Conservation (phyloP, 768 basidiomycete genomes). For the Mycena belliarum region DNA sequence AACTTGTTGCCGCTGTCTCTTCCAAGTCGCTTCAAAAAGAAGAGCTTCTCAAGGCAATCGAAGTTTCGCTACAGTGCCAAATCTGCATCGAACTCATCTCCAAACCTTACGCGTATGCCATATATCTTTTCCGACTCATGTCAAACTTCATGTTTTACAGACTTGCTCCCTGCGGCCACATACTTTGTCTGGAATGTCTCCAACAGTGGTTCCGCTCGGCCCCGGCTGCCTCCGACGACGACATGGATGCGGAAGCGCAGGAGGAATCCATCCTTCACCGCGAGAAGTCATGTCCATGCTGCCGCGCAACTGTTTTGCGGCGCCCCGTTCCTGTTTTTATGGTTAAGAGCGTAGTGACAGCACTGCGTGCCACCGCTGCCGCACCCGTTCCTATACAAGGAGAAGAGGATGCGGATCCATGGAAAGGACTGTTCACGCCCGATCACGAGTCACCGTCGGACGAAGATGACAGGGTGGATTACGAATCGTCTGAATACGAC, state of each 20-base stretch:
- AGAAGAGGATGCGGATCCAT: constrained; percentile 54
- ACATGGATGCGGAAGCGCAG: constrained; percentile 37
- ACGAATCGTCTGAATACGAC: constrained; percentile 36
- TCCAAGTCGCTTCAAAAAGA: constrained; percentile 52
- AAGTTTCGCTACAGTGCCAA: constrained; percentile 66
- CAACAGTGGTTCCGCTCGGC: constrained; percentile 80
- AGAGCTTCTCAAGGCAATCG: constrained; percentile 60
- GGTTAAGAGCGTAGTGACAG: constrained; percentile 58
- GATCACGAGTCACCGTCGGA: constrained; percentile 40
- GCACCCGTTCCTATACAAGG: constrained; percentile 32
- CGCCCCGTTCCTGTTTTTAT: constrained; percentile 72
- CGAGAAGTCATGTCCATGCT: constrained; percentile 73
- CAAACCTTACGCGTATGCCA: constrained; percentile 58
- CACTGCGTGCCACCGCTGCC: constrained; percentile 33
- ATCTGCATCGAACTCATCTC: constrained; percentile 73
- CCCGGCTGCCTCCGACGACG: constrained; percentile 41
- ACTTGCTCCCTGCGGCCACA: constrained; percentile 75
- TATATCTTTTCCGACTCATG: neutral
- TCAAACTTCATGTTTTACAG: neutral
- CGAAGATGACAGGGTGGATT: constrained; percentile 32
- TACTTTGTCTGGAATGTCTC: constrained; percentile 71
- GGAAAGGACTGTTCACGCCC: constrained; percentile 67
- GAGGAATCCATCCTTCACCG: constrained; percentile 55
- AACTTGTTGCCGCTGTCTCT: constrained; percentile 45
- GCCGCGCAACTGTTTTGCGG: constrained; percentile 55